Base-by-base conservation (phyloP, 1,139 yeast genomes). In the Taphrina confusa region DNA sequence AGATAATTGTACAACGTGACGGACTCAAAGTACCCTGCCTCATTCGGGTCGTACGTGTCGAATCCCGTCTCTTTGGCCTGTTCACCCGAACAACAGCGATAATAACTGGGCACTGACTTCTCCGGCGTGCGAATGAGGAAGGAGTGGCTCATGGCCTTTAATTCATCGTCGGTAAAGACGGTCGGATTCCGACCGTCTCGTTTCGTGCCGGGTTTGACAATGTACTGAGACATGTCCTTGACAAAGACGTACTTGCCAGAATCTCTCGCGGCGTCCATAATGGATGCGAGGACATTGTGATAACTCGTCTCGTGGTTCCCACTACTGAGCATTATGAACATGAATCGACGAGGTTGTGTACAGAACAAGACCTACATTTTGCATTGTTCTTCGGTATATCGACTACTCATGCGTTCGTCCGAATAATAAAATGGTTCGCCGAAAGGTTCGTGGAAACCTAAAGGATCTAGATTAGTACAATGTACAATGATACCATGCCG, bases 81-180 rank as follows among this genome's bases (percentile, higher is more conserved):
- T 16, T 71, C 71, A 11, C 67, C 67, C 36, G 58, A 54, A 57
- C 71, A 69, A 59, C 71, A 67, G 40, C 67, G 64, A 63, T 67
- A 69, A 63, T 69, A 69, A 16, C 70, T 67, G 4, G 72, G 70
- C 30, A 69, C 66, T 5, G 71, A 64, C 46, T 67, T 61, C 58
- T 69, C 71, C 1, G 72, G 72, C 8, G 72, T 63, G 12, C 72
- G 64, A 30, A 69, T 66, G 54, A 69, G 57, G 39, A 69, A 66
- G n/a, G 69, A 68, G 42, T 62, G 68, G 36, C 62, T 60, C 58
- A 67, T 66, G 12, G 54, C 34, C 22, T 62, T 58, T 33, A 67
- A 60, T 9, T 62, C 61, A 4, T 47, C 51, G 12, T 55, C 61
- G 6, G 71, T 68, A 11, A 69, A 54, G 36, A 54, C 51, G 6